phyloP scores from a whole-genome alignment of 305 asterid genomes.

The Nicotiana rustica region DNA sequence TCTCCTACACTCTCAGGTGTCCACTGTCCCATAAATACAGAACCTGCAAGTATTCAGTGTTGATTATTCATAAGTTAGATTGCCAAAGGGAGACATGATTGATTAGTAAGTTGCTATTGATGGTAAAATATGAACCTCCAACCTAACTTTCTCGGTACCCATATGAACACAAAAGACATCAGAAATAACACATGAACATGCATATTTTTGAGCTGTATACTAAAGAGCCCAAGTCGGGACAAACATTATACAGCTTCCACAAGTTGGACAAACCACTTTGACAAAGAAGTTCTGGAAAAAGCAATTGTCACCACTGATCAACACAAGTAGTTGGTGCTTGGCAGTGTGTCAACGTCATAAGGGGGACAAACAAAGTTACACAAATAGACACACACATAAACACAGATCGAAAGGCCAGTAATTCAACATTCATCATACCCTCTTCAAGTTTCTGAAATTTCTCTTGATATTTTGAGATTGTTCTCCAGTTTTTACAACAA shows the following conservation, averaged over 20 bases:
- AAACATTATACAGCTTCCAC: slow-evolving; percentile 17
- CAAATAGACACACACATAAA: background rate
- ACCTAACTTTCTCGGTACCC: slow-evolving; percentile 14
- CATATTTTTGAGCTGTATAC: background rate
- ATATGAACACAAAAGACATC: slow-evolving; percentile 2
- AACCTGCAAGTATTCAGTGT: slow-evolving; percentile 54
- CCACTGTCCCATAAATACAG: slow-evolving; percentile 90
- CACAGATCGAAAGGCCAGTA: background rate
- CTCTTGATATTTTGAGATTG: background rate
- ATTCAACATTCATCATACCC: background rate
- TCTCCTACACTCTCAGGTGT: slow-evolving; percentile 99
- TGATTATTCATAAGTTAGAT: background rate
- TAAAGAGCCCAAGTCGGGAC: background rate
- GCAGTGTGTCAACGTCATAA: background rate
- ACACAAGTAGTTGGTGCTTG: background rate
- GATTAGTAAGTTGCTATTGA: background rate
- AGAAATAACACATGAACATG: slow-evolving; percentile 17
- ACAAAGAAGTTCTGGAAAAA: background rate
- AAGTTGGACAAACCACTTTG: background rate
- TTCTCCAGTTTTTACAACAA: background rate
- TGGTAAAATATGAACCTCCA: slow-evolving; percentile 17
- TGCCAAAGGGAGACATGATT: background rate
- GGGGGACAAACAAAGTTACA: background rate
- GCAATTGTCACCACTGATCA: slow-evolving; percentile 23
- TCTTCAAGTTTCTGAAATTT: slow-evolving; percentile 11